phyloP scores from a whole-genome alignment of 163 green algal genomes.

The Trebouxiophyceae sp. region DNA sequence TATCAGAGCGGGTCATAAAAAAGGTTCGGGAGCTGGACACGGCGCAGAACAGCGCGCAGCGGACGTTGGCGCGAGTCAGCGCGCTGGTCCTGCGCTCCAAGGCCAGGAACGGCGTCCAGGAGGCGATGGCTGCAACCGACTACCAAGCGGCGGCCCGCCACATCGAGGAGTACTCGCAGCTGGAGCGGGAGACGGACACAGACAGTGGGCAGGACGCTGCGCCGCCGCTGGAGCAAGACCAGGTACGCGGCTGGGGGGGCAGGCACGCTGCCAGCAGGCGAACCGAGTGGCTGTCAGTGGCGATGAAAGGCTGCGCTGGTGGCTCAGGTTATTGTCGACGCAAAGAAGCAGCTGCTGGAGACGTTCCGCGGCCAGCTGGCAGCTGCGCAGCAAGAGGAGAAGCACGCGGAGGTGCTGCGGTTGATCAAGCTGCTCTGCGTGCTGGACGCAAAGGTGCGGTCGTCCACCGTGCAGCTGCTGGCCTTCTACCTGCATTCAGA shows the following conservation, averaged over 20 bases:
- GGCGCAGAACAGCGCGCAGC: conserved; percentile 55
- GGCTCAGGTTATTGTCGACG: too few species aligned
- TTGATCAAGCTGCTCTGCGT: too few species aligned
- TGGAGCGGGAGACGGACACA: conserved; percentile 50
- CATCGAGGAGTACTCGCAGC: conserved; percentile 69
- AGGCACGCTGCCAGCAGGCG: neutral
- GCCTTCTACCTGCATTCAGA: too few species aligned
- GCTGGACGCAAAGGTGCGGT: too few species aligned
- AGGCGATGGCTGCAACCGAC: conserved; percentile 53
- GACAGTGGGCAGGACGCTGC: conserved; percentile 29
- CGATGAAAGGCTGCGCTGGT: too few species aligned
- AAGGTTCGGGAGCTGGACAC: conserved; percentile 72
- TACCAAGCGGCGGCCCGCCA: conserved; percentile 78
- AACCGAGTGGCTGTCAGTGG: neutral
- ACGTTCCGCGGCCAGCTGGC: too few species aligned
- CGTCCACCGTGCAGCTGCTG: too few species aligned
- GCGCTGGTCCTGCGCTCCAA: conserved; percentile 72
- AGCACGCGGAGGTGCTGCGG: too few species aligned
- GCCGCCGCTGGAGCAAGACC: conserved; percentile 46
- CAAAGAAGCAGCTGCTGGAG: too few species aligned
- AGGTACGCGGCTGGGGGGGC: conserved; percentile 20
- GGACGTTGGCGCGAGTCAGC: conserved; percentile 64
- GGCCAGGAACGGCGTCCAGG: conserved; percentile 75
- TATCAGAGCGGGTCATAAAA: conserved; percentile 76
- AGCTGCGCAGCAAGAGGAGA: too few species aligned